Base-by-base conservation (phyloP, 169 alveolate genomes). In the Plasmodium falciparum region DNA sequence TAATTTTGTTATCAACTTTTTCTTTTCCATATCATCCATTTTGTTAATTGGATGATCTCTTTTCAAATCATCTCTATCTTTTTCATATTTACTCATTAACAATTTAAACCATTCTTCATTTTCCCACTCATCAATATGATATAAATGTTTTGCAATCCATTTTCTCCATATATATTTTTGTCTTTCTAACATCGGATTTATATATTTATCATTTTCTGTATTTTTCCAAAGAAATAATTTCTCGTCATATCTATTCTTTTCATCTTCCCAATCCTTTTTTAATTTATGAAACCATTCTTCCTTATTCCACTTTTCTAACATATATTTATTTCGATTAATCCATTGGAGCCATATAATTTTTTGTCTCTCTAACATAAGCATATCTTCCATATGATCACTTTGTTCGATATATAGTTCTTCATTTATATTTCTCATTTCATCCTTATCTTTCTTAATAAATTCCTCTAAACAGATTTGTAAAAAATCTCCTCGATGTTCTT, bases 151-250 rank as follows among this genome's bases (percentile, higher is more conserved):
- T 33, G 45, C 45, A 33, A 33, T 33, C 45, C 45, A 33, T 33
- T 33, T 33, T 33, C 45, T 56, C 65, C 65, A 56, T 56, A 56
- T 56, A 56, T 15, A 15, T 13, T 56, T 56, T 56, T 56, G 65
- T 22, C 24, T 13, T 11, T 56, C 11, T 56, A 56, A 11, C 17
- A 56, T 56, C 0, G 17, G 17, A 13, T 56, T 56, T 56, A 33
- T 33, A 33, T 4, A 5, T 33, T 56, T 13, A 56, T 15, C 24
- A 15, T 12, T 56, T 56, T 56, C 29, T n/a, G 13, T 22, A 56
- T 56, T 56, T 33, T 33, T 5, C 0, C 0, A 33, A 33, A 5
- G 9, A 33, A 33, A 33, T 33, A 56, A 8, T 13, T 56, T 22
- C 24, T 56, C n/a, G 2, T 15, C 24, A 56, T 56, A 56, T 56